A percentile compares a stretch with the other conserved stretches of the same genome.
Evolutionary conservation across 2,329 filamentous ascomycete species (phyloP).

Genomic region (Pseudodiploospora longispora): DNA sequence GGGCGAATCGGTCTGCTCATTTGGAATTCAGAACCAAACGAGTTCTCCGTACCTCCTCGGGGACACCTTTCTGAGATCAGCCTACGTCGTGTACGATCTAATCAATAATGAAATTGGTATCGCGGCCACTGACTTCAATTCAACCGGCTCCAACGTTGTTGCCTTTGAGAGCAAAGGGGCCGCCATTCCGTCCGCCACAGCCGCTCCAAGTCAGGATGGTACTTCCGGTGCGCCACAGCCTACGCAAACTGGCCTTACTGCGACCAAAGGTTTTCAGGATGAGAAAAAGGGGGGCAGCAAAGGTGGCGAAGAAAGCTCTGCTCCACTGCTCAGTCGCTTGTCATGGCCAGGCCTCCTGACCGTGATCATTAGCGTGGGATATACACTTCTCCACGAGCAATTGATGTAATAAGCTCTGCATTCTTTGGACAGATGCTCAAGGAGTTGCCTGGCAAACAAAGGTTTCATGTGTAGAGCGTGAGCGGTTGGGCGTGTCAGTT

Average conservation of each 20-base stretch:
- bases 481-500: too few species aligned
- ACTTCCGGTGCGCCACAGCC: constrained; percentile 12
- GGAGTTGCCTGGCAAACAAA: too few species aligned
- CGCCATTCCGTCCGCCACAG: constrained; percentile 43
- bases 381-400: constrained; percentile 10
- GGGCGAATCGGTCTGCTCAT: constrained; percentile 41
- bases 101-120: constrained; percentile 49
- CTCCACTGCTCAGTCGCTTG: constrained; percentile 6
- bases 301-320: constrained; percentile 8
- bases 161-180: constrained; percentile 42
- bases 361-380: constrained; percentile 13
- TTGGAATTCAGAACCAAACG: constrained; percentile 48
- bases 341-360: constrained; percentile 11
- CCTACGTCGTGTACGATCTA: constrained; percentile 53
- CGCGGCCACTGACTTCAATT: constrained; percentile 48
- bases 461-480: too few species aligned
- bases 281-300: not conserved
- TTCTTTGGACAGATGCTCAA: too few species aligned
- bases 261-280: constrained; percentile 25
- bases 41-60: constrained; percentile 40
- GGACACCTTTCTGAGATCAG: constrained; percentile 51
- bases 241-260: constrained; percentile 15
- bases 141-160: constrained; percentile 40
- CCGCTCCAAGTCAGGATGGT: constrained; percentile 29
- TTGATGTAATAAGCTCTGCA: too few species aligned